Evolutionary conservation across 106 monocot species (phyloP), one percentile per base, ranked within the genome.

Genomic region (Platanthera guangdongensis): DNA sequence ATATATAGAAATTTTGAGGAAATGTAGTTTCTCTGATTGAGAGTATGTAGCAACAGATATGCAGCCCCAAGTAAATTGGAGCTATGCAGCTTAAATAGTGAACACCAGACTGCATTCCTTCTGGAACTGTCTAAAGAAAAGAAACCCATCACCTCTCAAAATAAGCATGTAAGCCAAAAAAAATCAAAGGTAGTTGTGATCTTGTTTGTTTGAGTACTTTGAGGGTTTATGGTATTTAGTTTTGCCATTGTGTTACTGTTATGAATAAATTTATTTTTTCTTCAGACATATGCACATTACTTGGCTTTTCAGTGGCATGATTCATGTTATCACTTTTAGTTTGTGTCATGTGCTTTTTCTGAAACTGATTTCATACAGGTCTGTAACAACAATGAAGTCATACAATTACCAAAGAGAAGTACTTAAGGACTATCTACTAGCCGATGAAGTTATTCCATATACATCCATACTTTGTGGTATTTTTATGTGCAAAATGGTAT

Each of bases 401-500:
- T 88, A 82, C 45, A 84, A 77, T 50, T 82, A 77, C 45, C 79
- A 85, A 47, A 85, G 85, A 60, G 88, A 85, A 67, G 67, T 63
- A 71, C 52, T 88, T 82, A 88, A 74, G 47, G 84, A 88, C 30
- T 88, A 88, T 59, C 78, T 88, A 68, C 74, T 88, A 77, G 71
- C 84, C 25, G 84, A 88, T 82, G 59, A 76, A 74, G 67, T 82
- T 77, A 71, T 85, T 48, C 84, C 80, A 22, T 88, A 80, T 63
- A 78, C 74, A 52, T 80, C 86, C 46, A 55, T 87, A 4, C 65
- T 87, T 68, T 64, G 75, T 74, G 87, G 84, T 50, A 85, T 88
- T 78, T 70, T 84, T 69, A 80, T 85, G 79, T 85, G 87, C 70
- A 88, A 88, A 55, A 79, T 88, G 84, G 87, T 88, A 81, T 11